Evolutionary conservation across 1,284 basidiomycete species (phyloP), one percentile per base, ranked within the genome.

Genomic region (Leccinum subspadiceum): DNA sequence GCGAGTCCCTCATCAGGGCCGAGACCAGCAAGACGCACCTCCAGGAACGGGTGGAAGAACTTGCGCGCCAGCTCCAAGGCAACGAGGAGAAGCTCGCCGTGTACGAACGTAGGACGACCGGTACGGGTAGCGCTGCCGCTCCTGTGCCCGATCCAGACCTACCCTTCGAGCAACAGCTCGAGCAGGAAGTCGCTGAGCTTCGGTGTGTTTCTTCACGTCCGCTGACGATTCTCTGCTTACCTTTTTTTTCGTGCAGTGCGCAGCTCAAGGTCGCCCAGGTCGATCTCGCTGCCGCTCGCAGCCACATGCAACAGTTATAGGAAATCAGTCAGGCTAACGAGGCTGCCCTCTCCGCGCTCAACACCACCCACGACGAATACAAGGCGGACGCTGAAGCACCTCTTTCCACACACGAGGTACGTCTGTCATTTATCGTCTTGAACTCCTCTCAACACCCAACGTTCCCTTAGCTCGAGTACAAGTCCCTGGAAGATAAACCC

Each of bases 51-150:
- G 83, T 91, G 2, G 84, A 87, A 20, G 89, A 92, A 44, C 77
- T 96, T 15, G 77, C 79, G 5, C 82, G 83, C 52, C 88, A 92
- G 65, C 75, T 93, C 8, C 85, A 90, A 63, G 87, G 90, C 39
- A 87, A 87, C 60, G 83, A 87, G 57, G 92, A 94, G 78, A 94
- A 93, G 74, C 81, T 96, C 24, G 80, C 91, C 4, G 90, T 96
- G 2, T 96, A 94, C 66, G 93, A 96, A 71, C 84, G 92, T 22
- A 81, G 90, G 52, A 70, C 84, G 0, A 73, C 55, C 0, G 62
- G 74, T 54, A 66, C 73, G 10, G 17, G 44, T 3, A 66, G 69
- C 15, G 63, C 71, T 3, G 65, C 66, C 12, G 68, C 72, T 29
- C 67, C 75, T 37, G 64, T 66, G 24, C 66, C 71, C 15, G 79